Conservation (phyloP, 2,329 filamentous ascomycete species). For the Penicillium sp. region DNA sequence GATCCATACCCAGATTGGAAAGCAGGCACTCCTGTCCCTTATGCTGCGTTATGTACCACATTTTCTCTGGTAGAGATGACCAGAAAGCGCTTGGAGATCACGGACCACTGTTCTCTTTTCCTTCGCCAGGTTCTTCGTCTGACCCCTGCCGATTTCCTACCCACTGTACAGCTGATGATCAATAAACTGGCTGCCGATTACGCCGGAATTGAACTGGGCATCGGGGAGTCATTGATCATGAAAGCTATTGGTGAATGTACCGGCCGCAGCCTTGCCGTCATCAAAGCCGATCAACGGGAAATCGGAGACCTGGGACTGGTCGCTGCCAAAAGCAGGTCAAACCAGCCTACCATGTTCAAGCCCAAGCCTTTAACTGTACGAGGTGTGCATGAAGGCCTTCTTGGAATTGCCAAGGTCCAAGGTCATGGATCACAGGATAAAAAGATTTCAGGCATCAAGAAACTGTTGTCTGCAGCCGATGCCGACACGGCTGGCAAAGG, state of each 20-base stretch:
- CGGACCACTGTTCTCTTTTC: constrained; percentile 85
- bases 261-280: constrained; percentile 79
- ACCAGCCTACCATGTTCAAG: constrained; percentile 98
- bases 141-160: constrained; percentile 80
- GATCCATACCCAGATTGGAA: constrained; percentile 97
- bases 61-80: constrained; percentile 96
- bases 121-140: constrained; percentile 90
- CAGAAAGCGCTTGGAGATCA: constrained; percentile 82
- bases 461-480: constrained; percentile 88
- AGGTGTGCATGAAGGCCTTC: constrained; percentile 81
- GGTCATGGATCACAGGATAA: constrained; percentile 84
- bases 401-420: constrained; percentile 81
- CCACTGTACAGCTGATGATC: constrained; percentile 91
- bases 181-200: constrained; percentile 98
- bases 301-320: constrained; percentile 94
- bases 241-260: constrained; percentile 96
- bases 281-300: constrained; percentile 93
- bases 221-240: constrained; percentile 97
- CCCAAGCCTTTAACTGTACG: constrained; percentile 84
- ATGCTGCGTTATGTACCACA: constrained; percentile 88
- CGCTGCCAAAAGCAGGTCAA: constrained; percentile 90
- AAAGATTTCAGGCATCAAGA: constrained; percentile 95
- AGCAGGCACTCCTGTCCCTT: constrained; percentile 81
- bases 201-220: constrained; percentile 93
- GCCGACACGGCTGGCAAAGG: constrained; percentile 60